phyloP scores from a whole-genome alignment of 164 flowering plant species.

The Annona cherimola region DNA sequence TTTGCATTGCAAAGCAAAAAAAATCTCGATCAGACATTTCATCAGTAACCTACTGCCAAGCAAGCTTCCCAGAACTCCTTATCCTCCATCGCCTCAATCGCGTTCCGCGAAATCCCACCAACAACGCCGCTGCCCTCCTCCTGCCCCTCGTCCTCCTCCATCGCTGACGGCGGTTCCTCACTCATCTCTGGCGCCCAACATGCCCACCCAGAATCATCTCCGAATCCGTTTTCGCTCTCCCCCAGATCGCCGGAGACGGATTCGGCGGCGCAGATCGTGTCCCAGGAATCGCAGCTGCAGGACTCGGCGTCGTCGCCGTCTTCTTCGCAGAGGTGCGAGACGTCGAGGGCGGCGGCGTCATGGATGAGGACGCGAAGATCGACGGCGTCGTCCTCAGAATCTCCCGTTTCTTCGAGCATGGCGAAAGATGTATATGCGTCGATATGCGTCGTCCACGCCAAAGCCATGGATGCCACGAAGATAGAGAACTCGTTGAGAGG shows the following conservation, averaged over 20 bases:
- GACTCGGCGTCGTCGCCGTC: conserved; percentile 3
- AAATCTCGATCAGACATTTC: background rate
- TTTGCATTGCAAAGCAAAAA: background rate
- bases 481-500: too few relatives aligned
- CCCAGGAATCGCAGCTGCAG: background rate
- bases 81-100: background rate
- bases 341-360: background rate
- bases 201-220: background rate
- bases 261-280: background rate
- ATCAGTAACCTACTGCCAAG: conserved; percentile 1
- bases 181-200: background rate
- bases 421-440: background rate
- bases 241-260: background rate
- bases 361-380: background rate
- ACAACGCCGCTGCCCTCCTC: background rate
- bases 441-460: background rate
- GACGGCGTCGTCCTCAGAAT: background rate
- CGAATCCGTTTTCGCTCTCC: background rate
- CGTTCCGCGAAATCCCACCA: too few relatives aligned
- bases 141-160: background rate
- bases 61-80: conserved; percentile 6
- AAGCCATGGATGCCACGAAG: too few relatives aligned
- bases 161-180: background rate
- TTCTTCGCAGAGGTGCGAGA: background rate
- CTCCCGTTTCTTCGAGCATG: background rate